These are phyloP conservation scores for Claviceps purpurea DNA, from an alignment of 2,329 filamentous ascomycete genomes.

Conservation along the genomic window DNA sequence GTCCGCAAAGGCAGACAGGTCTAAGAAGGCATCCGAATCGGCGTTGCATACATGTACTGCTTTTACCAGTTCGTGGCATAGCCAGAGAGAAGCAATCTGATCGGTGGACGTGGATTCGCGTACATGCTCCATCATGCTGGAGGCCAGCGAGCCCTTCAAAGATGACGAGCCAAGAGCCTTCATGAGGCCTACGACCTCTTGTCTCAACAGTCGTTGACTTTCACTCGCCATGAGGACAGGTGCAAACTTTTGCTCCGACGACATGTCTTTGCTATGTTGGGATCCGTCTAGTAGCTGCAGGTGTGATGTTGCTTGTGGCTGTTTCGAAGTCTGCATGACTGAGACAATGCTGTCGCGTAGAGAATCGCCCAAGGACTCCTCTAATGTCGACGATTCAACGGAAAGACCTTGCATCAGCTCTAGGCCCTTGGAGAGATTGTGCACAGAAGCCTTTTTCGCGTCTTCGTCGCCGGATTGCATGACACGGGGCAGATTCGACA, in stretches of 20 bases:
- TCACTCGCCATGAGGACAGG: conserved; percentile 50
- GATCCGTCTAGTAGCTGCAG: conserved; percentile 17
- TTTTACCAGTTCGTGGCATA: conserved; percentile 60
- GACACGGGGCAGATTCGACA: conserved; percentile 62
- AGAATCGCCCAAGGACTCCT: conserved; percentile 52
- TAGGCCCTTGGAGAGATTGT: conserved; percentile 64
- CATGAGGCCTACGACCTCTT: conserved; percentile 45
- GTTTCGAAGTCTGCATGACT: conserved; percentile 15
- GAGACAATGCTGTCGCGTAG: conserved; percentile 62
- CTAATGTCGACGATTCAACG: conserved; percentile 51
- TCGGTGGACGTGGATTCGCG: conserved; percentile 42
- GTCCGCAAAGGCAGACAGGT: conserved; percentile 28
- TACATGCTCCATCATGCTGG: conserved; percentile 50
- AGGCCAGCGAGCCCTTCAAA: conserved; percentile 46
- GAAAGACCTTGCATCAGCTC: conserved; percentile 50
- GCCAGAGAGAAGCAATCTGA: conserved; percentile 64
- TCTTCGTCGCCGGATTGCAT: conserved; percentile 77
- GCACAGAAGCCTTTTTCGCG: conserved; percentile 58
- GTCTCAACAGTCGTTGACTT: conserved; percentile 50
- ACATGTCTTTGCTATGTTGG: conserved; percentile 7
- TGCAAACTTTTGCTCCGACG: conserved; percentile 30
- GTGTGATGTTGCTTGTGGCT: conserved; percentile 10
- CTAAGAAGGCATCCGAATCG: conserved; percentile 54
- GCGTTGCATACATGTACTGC: conserved; percentile 36
- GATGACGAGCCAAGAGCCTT: conserved; percentile 41